Evolutionary conservation across 2,329 filamentous ascomycete genomes (phyloP).

Genomic region (Fulvia fulva): DNA sequence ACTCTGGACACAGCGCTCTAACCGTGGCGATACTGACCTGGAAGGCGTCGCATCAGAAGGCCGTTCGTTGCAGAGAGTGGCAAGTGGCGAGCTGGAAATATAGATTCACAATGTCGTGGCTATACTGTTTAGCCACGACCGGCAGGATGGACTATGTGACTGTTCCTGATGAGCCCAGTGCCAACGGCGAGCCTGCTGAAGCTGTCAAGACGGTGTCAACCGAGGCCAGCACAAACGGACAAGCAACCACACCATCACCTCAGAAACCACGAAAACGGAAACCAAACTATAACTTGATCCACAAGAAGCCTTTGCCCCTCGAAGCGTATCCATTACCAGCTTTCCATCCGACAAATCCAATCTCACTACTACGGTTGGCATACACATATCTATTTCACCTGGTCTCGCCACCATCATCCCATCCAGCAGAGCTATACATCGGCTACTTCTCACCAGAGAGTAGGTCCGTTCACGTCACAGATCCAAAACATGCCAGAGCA

Average conservation of each 20-base stretch:
- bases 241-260: slow-evolving; percentile 1
- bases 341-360: slow-evolving; percentile 86
- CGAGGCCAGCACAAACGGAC: background rate
- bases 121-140: background rate
- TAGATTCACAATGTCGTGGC: slow-evolving; percentile 1
- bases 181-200: background rate
- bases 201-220: background rate
- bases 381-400: slow-evolving; percentile 73
- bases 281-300: slow-evolving; percentile 70
- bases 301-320: slow-evolving; percentile 75
- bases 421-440: slow-evolving; percentile 61
- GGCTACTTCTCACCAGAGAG: slow-evolving; percentile 80
- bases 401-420: slow-evolving; percentile 60
- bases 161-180: background rate
- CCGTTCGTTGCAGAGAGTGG: no score
- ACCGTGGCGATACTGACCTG: no score
- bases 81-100: no score
- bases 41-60: no score
- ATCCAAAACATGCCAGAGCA: slow-evolving; percentile 69
- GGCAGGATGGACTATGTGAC: background rate
- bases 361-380: slow-evolving; percentile 77
- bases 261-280: slow-evolving; percentile 22
- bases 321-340: slow-evolving; percentile 77
- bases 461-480: slow-evolving; percentile 77
- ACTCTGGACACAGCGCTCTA: no score